Percentiles rank a stretch among this genome's conserved stretches.
Conservation (phyloP, 768 basidiomycete species). For the Exidia glandulosa region DNA sequence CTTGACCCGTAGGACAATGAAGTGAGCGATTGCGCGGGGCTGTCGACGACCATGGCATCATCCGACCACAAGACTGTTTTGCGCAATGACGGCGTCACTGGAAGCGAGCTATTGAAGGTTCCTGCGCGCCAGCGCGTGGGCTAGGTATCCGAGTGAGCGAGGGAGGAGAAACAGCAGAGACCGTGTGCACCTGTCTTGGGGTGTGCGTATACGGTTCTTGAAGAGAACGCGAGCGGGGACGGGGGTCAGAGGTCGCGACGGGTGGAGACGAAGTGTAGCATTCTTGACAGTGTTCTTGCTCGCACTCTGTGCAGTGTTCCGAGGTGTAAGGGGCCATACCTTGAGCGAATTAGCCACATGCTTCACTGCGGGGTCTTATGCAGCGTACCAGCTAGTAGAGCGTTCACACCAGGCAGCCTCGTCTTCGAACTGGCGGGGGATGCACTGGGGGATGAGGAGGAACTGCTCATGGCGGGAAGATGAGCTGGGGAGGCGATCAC, state of each 20-base stretch:
- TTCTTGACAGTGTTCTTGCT: not conserved
- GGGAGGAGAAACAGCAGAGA: not conserved
- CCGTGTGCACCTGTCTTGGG: not conserved
- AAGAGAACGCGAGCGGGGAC: not conserved
- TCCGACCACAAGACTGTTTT: not conserved
- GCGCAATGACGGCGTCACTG: not conserved
- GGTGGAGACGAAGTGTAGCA: not conserved
- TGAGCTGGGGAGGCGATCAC: not conserved
- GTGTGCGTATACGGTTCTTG: not conserved
- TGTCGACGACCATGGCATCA: not conserved
- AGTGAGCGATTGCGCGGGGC: not conserved
- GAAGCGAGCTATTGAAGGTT: not conserved
- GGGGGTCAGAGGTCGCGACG: not conserved
- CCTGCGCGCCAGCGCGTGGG: not conserved
- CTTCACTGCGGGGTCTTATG: no score
- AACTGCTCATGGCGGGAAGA: not conserved
- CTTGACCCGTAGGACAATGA: not conserved
- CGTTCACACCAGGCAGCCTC: not conserved
- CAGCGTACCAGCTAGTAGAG: not conserved
- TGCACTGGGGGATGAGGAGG: not conserved
- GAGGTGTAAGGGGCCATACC: not conserved
- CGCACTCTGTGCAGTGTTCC: not conserved
- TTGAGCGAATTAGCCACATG: not conserved
- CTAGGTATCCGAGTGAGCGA: not conserved
- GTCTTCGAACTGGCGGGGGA: not conserved